Conservation (phyloP, 176 grass and related monocot species). For the Cenchrus americanus region DNA sequence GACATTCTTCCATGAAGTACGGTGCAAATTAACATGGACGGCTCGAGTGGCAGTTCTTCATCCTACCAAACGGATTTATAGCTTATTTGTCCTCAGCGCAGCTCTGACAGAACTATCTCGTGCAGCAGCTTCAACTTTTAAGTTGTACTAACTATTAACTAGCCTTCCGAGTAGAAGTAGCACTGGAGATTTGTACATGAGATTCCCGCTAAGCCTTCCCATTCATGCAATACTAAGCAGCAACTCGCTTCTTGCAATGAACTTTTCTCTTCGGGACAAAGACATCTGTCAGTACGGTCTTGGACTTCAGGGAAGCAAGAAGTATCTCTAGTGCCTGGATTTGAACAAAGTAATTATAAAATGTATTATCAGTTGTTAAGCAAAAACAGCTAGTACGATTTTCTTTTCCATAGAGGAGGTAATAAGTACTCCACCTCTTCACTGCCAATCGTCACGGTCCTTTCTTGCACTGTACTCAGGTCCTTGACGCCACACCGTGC, state of each 20-base stretch:
- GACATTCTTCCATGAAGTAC: neutral
- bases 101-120: neutral
- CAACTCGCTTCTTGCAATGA: constrained; percentile 23
- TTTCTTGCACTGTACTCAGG: constrained; percentile 11
- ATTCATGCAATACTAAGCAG: neutral
- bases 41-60: neutral
- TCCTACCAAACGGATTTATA: neutral
- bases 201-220: neutral
- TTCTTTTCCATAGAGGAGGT: neutral
- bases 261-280: constrained; percentile 20
- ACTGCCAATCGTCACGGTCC: constrained; percentile 32
- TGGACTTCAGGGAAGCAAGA: constrained; percentile 38
- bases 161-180: neutral
- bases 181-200: neutral
- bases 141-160: neutral
- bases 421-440: constrained; percentile 14
- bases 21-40: neutral
- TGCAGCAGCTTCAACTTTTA: neutral
- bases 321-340: constrained; percentile 39
- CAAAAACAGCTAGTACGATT: neutral
- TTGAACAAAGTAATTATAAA: neutral
- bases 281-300: constrained; percentile 29
- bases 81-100: neutral
- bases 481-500: constrained; percentile 31
- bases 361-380: too few relatives aligned